These are phyloP conservation scores for Xylaria sp. DNA, from an alignment of 2,329 filamentous ascomycete genomes.

Conservation along the genomic window DNA sequence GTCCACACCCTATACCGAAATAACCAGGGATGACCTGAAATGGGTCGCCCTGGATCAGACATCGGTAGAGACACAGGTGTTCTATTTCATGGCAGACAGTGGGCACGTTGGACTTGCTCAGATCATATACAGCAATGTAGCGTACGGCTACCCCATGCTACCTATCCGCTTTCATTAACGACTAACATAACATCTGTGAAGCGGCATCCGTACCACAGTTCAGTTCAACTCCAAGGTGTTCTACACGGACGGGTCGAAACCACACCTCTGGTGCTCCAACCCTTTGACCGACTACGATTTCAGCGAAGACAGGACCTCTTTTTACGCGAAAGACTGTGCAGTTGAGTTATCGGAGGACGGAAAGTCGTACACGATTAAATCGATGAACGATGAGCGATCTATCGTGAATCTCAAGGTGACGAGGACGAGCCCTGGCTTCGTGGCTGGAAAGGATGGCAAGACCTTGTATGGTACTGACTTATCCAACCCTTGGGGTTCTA, in stretches of 20 bases:
- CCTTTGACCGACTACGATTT: constrained; percentile 83
- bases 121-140: constrained; percentile 97
- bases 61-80: constrained; percentile 92
- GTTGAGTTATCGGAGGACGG: constrained; percentile 89
- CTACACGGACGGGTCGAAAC: constrained; percentile 76
- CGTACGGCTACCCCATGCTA: constrained; percentile 65
- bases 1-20: constrained; percentile 81
- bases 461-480: constrained; percentile 89
- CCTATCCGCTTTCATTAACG: constrained; percentile 27
- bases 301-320: constrained; percentile 82
- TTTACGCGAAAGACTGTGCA: constrained; percentile 87
- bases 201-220: constrained; percentile 87
- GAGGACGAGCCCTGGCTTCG: constrained; percentile 80
- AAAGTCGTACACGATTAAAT: constrained; percentile 87
- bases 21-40: constrained; percentile 80
- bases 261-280: constrained; percentile 85
- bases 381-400: constrained; percentile 80
- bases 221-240: constrained; percentile 97
- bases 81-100: constrained; percentile 85
- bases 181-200: constrained; percentile 54
- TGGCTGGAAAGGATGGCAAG: constrained; percentile 84
- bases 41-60: constrained; percentile 87
- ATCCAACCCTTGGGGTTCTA: constrained; percentile 86
- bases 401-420: constrained; percentile 89
- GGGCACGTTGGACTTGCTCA: constrained; percentile 84